Evolutionary conservation across 305 asterid genomes (phyloP).

Genomic region (Fraxinus xanthoxyloides): DNA sequence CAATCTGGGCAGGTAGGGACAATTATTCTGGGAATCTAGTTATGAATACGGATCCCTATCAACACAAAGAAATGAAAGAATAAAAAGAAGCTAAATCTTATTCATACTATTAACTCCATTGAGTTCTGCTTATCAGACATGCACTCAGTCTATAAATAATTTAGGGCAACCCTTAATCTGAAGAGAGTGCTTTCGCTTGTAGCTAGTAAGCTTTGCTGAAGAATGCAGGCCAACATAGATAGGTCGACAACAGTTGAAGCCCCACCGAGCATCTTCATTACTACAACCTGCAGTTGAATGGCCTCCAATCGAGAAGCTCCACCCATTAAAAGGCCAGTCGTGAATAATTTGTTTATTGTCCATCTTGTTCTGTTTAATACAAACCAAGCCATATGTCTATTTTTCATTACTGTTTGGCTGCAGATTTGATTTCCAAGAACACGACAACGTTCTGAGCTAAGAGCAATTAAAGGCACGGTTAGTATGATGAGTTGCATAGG

Average conservation of each 20-base stretch:
- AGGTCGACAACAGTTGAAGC: conserved; percentile 76
- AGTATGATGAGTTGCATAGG: neutral
- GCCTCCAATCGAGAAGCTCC: conserved; percentile 90
- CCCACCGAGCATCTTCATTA: conserved; percentile 85
- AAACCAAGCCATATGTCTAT: neutral
- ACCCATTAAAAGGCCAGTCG: conserved; percentile 92
- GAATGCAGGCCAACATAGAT: conserved; percentile 83
- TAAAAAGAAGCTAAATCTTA: neutral
- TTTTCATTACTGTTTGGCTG: neutral
- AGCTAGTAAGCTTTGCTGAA: conserved; percentile 80
- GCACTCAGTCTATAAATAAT: neutral
- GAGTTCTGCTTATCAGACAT: neutral
- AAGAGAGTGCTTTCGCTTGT: conserved; percentile 50
- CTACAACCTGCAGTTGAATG: conserved; percentile 75
- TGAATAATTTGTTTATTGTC: neutral
- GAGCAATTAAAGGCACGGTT: neutral
- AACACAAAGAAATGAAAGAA: neutral
- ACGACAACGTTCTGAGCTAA: neutral
- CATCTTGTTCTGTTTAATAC: neutral
- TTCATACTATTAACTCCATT: neutral
- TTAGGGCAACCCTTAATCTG: conserved; percentile 33
- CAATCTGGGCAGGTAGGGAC: neutral
- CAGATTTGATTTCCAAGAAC: neutral
- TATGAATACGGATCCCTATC: neutral
- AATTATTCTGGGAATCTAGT: neutral